Conservation (phyloP, 768 basidiomycete species). For the Tricholoma sp. region DNA sequence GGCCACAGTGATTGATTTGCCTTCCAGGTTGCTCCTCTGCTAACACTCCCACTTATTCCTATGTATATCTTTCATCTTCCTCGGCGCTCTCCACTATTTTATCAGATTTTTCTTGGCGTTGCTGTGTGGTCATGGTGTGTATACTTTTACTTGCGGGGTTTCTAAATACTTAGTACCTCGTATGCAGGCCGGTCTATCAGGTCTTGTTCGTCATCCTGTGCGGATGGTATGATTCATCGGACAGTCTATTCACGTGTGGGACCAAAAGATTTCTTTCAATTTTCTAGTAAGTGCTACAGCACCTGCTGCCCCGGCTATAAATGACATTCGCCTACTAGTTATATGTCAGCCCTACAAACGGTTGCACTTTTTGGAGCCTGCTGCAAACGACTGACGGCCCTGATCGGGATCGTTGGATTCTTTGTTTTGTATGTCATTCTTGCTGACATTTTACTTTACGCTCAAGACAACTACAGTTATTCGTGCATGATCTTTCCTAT, state of each 20-base stretch:
- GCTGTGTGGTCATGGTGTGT: constrained; percentile 47
- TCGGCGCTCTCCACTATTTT: constrained; percentile 36
- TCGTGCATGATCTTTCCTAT: constrained; percentile 10
- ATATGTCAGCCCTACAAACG: constrained; percentile 32
- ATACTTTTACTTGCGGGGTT: neutral
- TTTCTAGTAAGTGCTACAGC: constrained; percentile 39
- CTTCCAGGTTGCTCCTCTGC: constrained; percentile 36
- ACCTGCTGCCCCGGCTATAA: constrained; percentile 8
- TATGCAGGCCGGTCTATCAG: constrained; percentile 21
- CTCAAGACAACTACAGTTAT: neutral
- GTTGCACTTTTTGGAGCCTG: constrained; percentile 49
- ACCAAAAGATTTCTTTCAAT: constrained; percentile 37
- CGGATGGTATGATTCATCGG: constrained; percentile 9
- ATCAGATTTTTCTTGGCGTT: constrained; percentile 41
- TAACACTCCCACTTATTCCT: constrained; percentile 43
- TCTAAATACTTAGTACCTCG: constrained; percentile 1
- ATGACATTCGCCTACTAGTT: constrained; percentile 8
- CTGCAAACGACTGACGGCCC: constrained; percentile 39
- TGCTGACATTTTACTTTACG: neutral
- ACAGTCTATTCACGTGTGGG: constrained; percentile 25
- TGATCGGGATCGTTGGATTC: constrained; percentile 35
- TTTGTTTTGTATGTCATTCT: constrained; percentile 28
- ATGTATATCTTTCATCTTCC: constrained; percentile 51
- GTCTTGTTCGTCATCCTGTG: constrained; percentile 17
- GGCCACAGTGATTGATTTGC: neutral